phyloP scores from a whole-genome alignment of 2,329 filamentous ascomycete species.

The Gaeumannomyces tritici region DNA sequence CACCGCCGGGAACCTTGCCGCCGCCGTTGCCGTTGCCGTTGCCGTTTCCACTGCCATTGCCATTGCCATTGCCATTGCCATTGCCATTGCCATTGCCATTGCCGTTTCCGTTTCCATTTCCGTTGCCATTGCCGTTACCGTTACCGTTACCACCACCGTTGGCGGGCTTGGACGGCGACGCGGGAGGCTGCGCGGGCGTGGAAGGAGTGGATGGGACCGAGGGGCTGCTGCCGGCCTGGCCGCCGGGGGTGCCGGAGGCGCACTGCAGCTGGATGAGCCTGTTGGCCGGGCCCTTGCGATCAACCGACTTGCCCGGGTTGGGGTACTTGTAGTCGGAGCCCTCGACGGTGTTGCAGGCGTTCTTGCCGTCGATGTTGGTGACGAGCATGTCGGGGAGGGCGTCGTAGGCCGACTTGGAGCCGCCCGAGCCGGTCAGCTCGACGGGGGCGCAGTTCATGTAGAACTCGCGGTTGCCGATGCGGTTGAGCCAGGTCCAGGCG shows the following conservation, averaged over 20 bases:
- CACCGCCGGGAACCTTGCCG: constrained; percentile 14
- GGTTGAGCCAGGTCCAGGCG: constrained; percentile 95
- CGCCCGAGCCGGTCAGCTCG: constrained; percentile 41
- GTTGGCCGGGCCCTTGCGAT: constrained; percentile 19
- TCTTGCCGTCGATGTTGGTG: constrained; percentile 50
- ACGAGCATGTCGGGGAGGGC: constrained; percentile 66
- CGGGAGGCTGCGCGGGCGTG: background rate
- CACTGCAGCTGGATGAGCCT: constrained; percentile 1
- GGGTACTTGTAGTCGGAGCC: constrained; percentile 55
- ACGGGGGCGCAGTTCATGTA: constrained; percentile 94
- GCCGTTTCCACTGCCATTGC: constrained; percentile 16
- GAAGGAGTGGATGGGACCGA: background rate
- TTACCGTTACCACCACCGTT: constrained; percentile 7
- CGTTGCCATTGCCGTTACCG: constrained; percentile 16
- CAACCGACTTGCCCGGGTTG: constrained; percentile 50
- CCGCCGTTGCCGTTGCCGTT: constrained; percentile 5
- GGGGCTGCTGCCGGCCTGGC: background rate
- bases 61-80: constrained; percentile 5
- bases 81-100: constrained; percentile 14
- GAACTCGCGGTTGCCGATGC: constrained; percentile 85
- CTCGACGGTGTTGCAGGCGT: constrained; percentile 45
- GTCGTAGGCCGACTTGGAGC: constrained; percentile 42
- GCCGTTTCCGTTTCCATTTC: constrained; percentile 7
- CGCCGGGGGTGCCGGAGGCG: constrained; percentile 1
- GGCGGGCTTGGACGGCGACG: background rate